Evolutionary conservation across 352 stramenopile genomes (phyloP), one percentile per base, ranked within the genome.

Genomic region (Phytophthora colocasiae): DNA sequence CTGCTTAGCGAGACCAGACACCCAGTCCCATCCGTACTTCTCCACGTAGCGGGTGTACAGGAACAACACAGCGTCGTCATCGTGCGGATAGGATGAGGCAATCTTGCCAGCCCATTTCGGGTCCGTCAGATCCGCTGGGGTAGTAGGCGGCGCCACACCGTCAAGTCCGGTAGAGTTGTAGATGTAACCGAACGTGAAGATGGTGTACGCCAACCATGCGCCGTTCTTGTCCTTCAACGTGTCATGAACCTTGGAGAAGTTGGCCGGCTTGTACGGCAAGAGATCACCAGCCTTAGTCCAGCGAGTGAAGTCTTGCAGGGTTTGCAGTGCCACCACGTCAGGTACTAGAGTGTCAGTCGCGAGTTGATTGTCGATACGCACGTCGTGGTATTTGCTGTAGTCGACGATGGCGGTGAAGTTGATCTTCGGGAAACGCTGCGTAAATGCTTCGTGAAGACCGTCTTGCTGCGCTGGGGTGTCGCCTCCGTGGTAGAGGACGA

Each of bases 321-420:
- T 87, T 57, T 85, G 79, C 1, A 87, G 62, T 8, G 73, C 66
- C 6, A 77, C 54, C 17, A 83, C 66, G 44, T 83, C 76, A 0
- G 72, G 71, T 15, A 84, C 76, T 9, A 87, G 53, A 11, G 53
- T 58, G 40, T 78, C 59, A 17, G 65, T 80, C 51, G 79, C 79
- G 46, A 87, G 59, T n/a, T 83, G 68, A 53, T 90, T 84, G 70
- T 93, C 77, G 11, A 84, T 75, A 15, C 82, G 85, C 80, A 78
- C 85, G 38, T 84, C 63, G 62, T 87, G 71, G 63, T 75, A 83
- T 56, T 85, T 85, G 73, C 61, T 76, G 73, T 89, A 83, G 69
- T 85, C 80, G 11, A 84, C 65, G 19, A 85, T 38, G 2, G 84
- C 15, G 4, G 78, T 84, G 70, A 89, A 81, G 52, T 87, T 89